A percentile compares a stretch with the other conserved stretches of the same genome.
These are phyloP conservation scores for Camellia oleifera DNA, from an alignment of 179 eudicot genomes.

Conservation along the genomic window DNA sequence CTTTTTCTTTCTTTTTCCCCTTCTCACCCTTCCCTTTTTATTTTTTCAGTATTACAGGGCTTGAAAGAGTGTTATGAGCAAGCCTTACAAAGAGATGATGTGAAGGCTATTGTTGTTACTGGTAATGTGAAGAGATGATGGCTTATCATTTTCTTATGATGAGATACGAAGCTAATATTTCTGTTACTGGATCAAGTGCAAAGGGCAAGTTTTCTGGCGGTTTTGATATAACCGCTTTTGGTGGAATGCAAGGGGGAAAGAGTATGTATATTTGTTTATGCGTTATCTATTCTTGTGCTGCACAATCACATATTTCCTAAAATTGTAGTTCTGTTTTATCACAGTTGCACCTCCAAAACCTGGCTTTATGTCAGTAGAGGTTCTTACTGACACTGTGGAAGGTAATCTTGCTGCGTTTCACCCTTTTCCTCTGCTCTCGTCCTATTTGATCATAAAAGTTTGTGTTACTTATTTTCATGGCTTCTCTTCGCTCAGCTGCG, in stretches of 20 bases:
- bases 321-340: not conserved
- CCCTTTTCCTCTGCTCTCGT: not conserved
- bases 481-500: slow-evolving; percentile 45
- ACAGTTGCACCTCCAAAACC: slow-evolving; percentile 66
- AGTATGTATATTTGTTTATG: slow-evolving; percentile 32
- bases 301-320: not conserved
- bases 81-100: slow-evolving; percentile 71
- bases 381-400: slow-evolving; percentile 78
- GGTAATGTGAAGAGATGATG: slow-evolving; percentile 35
- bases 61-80: slow-evolving; percentile 60
- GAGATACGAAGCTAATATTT: not conserved
- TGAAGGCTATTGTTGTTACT: slow-evolving; percentile 82
- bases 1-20: not conserved
- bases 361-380: slow-evolving; percentile 76
- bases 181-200: slow-evolving; percentile 52
- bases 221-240: slow-evolving; percentile 82
- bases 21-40: not conserved
- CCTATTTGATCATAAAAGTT: not conserved
- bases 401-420: slow-evolving; percentile 35
- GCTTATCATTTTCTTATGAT: slow-evolving; percentile 13
- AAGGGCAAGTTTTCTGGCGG: slow-evolving; percentile 93
- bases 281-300: not conserved
- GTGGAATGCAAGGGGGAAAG: slow-evolving; percentile 58
- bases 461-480: not conserved
- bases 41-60: slow-evolving; percentile 60